phyloP scores from a whole-genome alignment of 2,329 filamentous ascomycete genomes.

The Phyllosticta ampelicida region DNA sequence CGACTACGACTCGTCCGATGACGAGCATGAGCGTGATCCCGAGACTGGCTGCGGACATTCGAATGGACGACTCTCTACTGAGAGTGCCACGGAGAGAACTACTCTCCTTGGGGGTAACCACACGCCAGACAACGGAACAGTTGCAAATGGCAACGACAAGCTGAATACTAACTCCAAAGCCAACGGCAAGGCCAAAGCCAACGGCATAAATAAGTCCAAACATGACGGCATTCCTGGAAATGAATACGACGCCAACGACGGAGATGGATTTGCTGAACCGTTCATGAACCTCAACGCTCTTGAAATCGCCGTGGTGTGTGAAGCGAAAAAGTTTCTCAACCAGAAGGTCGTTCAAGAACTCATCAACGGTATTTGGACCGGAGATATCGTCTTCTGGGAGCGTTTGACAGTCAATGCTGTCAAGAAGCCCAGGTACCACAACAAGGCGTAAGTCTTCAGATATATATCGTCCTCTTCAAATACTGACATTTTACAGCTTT shows the following conservation, averaged over 20 bases:
- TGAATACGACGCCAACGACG: constrained; percentile 27
- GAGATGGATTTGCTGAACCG: constrained; percentile 54
- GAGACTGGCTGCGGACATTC: constrained; percentile 11
- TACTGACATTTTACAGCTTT: background rate
- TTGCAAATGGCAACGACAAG: constrained; percentile 31
- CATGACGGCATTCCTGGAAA: constrained; percentile 14
- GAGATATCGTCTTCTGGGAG: constrained; percentile 82
- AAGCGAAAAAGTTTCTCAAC: constrained; percentile 75
- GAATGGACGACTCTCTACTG: background rate
- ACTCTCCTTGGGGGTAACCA: constrained; percentile 7
- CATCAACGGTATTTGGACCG: constrained; percentile 74
- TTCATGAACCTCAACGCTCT: constrained; percentile 77
- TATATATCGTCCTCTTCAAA: background rate
- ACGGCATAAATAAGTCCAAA: constrained; percentile 26
- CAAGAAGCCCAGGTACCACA: constrained; percentile 70
- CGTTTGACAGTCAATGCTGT: constrained; percentile 59
- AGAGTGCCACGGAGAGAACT: constrained; percentile 9
- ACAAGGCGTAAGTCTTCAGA: constrained; percentile 34
- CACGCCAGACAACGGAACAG: constrained; percentile 1
- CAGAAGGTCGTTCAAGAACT: constrained; percentile 74
- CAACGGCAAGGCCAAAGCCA: constrained; percentile 33
- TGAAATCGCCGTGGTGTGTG: constrained; percentile 71
- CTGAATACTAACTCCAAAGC: constrained; percentile 32
- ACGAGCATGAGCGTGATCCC: constrained; percentile 11
- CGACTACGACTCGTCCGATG: constrained; percentile 10